Conservation (phyloP, 805 yeast species). For the Metschnikowia anglica region DNA sequence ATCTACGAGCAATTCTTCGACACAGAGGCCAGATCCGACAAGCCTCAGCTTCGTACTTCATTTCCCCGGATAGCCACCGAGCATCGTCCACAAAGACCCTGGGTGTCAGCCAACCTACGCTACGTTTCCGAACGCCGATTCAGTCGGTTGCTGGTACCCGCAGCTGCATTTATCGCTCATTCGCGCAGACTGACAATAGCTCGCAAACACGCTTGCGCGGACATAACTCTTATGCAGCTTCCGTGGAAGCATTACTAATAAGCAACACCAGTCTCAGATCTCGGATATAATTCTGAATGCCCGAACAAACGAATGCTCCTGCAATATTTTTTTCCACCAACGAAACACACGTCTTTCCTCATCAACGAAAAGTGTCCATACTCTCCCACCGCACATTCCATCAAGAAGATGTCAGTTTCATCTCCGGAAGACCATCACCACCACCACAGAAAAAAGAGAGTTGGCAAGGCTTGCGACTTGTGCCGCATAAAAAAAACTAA, state of each 20-base stretch:
- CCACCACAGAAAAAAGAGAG: constrained; percentile 47
- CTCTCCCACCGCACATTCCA: not conserved
- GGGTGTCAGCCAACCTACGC: too few species aligned
- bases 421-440: constrained; percentile 18
- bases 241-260: constrained; percentile 5
- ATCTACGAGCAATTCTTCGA: too few species aligned
- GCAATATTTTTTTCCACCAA: not conserved
- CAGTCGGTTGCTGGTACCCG: too few species aligned
- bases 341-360: too few species aligned
- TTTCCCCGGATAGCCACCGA: too few species aligned
- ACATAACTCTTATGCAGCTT: constrained; percentile 1
- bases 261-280: not conserved
- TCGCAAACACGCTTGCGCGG: too few species aligned
- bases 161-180: too few species aligned
- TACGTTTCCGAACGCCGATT: too few species aligned
- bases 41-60: too few species aligned
- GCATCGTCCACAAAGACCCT: too few species aligned
- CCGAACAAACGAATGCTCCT: not conserved
- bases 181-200: too few species aligned
- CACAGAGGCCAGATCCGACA: too few species aligned
- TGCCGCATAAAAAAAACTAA: constrained; percentile 63
- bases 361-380: not conserved
- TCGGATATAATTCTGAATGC: not conserved
- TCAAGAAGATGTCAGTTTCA: constrained; percentile 8
- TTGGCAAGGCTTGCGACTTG: constrained; percentile 64